These are phyloP conservation scores for Lactarius trivialis DNA, from an alignment of 768 basidiomycete genomes.

Conservation along the genomic window DNA sequence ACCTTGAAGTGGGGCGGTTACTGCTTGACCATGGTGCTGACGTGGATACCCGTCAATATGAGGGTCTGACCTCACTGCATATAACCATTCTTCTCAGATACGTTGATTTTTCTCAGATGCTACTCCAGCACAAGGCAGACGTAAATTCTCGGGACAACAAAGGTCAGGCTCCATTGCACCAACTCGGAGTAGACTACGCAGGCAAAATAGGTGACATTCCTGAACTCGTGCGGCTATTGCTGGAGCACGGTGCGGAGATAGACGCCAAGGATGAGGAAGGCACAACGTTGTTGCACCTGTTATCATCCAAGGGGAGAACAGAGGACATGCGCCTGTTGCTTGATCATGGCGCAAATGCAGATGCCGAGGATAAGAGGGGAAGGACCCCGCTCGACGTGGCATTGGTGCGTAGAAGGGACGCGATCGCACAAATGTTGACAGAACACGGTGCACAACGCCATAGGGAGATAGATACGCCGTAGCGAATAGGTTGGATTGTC, in stretches of 20 bases:
- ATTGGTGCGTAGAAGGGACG: not conserved
- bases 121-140: not conserved
- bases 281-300: not conserved
- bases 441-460: not conserved
- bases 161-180: not conserved
- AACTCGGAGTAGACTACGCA: not conserved
- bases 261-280: not conserved
- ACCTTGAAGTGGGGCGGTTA: not conserved
- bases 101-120: not conserved
- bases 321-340: not conserved
- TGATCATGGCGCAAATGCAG: not conserved
- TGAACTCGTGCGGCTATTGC: not conserved
- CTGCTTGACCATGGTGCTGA: not conserved
- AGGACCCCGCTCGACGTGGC: not conserved
- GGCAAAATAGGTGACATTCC: not conserved
- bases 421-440: not conserved
- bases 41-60: not conserved
- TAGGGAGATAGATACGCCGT: not conserved
- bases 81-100: accelerated
- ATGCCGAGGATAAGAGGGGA: not conserved
- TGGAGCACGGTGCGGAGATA: not conserved
- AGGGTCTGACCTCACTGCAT: not conserved
- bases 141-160: not conserved
- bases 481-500: too few species aligned
- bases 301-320: not conserved